Percentiles rank a stretch among this genome's conserved stretches.
Conservation (phyloP, 164 flowering plant genomes). For the Liriodendron chinense region DNA sequence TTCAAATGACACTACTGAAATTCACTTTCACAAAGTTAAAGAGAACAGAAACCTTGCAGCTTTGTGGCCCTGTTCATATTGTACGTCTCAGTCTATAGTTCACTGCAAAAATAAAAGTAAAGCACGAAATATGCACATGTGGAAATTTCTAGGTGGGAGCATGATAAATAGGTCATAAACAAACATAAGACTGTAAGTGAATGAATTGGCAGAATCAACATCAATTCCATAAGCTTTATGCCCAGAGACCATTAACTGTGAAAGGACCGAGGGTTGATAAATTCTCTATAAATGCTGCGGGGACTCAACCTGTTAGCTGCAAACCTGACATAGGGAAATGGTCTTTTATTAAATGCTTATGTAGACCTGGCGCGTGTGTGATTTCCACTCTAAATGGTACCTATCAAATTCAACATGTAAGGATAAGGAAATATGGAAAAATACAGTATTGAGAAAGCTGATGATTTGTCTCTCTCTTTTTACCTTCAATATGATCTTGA, state of each 20-base stretch:
- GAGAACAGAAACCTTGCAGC: not conserved
- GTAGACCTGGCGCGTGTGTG: not conserved
- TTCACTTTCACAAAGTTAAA: too few species aligned
- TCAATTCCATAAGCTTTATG: not conserved
- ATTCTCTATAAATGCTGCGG: not conserved
- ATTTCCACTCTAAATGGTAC: not conserved
- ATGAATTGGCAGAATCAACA: not conserved
- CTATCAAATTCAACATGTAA: not conserved
- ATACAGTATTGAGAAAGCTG: not conserved
- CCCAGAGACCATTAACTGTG: not conserved
- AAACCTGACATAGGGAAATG: not conserved
- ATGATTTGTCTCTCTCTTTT: not conserved
- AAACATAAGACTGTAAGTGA: not conserved
- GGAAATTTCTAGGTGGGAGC: too few species aligned
- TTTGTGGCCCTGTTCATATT: not conserved
- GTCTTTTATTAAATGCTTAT: not conserved
- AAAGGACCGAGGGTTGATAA: not conserved
- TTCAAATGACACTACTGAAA: not conserved
- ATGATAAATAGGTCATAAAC: too few species aligned
- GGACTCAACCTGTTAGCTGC: not conserved
- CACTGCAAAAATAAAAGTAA: not conserved
- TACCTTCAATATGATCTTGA: too few species aligned
- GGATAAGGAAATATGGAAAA: not conserved
- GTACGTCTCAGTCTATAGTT: not conserved
- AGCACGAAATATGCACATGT: not conserved